Evolutionary conservation across 306 rosid species (phyloP).

Genomic region (Cicer arietinum): DNA sequence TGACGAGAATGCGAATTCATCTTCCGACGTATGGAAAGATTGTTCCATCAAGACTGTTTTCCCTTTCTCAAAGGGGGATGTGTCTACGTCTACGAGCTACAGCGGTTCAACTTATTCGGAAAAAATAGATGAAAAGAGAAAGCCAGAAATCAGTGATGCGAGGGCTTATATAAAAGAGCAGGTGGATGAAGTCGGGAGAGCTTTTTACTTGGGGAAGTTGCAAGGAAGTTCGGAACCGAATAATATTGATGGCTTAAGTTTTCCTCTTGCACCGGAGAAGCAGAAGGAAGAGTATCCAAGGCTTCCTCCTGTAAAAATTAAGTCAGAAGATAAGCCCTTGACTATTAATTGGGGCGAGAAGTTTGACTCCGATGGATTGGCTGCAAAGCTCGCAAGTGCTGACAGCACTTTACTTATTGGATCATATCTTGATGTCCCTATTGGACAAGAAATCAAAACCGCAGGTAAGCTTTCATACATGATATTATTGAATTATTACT

Average conservation of each 20-base stretch:
- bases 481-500: constrained; percentile 10
- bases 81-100: constrained; percentile 64
- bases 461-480: constrained; percentile 63
- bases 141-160: constrained; percentile 59
- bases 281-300: constrained; percentile 86
- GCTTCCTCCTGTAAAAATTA: constrained; percentile 91
- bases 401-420: constrained; percentile 76
- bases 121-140: constrained; percentile 71
- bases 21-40: constrained; percentile 76
- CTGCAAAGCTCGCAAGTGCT: constrained; percentile 53
- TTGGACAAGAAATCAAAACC: constrained; percentile 86
- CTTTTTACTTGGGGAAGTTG: constrained; percentile 66
- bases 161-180: constrained; percentile 77
- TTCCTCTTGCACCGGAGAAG: constrained; percentile 67
- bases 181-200: constrained; percentile 91
- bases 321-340: constrained; percentile 82
- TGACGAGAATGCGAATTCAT: constrained; percentile 60
- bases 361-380: constrained; percentile 71
- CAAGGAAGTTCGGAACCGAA: constrained; percentile 73
- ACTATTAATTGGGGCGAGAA: constrained; percentile 80
- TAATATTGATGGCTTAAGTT: constrained; percentile 53
- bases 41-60: constrained; percentile 83
- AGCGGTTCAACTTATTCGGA: constrained; percentile 52
- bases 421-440: constrained; percentile 86
- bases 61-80: constrained; percentile 72